Conservation (phyloP, 1,284 basidiomycete genomes). For the Earliella scabrosa region DNA sequence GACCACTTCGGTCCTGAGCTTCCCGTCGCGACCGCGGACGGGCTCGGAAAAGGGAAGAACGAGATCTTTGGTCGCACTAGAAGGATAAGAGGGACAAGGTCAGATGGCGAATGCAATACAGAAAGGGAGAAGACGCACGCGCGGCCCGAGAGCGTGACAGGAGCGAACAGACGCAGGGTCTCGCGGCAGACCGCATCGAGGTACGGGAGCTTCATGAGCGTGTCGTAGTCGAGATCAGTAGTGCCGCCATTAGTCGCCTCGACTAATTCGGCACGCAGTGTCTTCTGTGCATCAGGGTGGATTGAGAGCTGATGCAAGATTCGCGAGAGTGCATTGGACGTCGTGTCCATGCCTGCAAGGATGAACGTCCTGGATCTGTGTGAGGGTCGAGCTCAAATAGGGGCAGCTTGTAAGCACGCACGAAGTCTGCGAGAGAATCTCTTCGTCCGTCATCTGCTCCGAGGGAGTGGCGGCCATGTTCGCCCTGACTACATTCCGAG, state of each 20-base stretch:
- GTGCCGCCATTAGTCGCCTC: constrained; percentile 21
- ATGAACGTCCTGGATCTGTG: constrained; percentile 26
- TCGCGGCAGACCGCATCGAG: constrained; percentile 38
- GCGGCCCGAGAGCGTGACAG: background rate
- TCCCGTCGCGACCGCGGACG: constrained; percentile 28
- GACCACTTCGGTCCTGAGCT: constrained; percentile 28
- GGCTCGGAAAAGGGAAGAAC: constrained; percentile 29
- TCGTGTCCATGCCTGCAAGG: constrained; percentile 34
- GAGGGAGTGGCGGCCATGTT: constrained; percentile 20
- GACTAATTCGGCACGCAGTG: constrained; percentile 30
- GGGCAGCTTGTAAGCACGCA: too few species aligned
- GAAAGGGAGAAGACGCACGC: background rate
- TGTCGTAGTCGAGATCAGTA: constrained; percentile 27
- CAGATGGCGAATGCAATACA: too few species aligned
- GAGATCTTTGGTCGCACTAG: constrained; percentile 3
- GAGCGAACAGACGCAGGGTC: constrained; percentile 25
- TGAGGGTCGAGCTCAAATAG: background rate
- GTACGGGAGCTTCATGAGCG: constrained; percentile 32
- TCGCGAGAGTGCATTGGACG: constrained; percentile 35
- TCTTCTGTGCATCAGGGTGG: constrained; percentile 12
- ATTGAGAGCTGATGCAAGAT: constrained; percentile 27
- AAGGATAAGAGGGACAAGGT: background rate
- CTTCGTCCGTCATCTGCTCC: constrained; percentile 28
- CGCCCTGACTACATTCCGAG: constrained; percentile 24
- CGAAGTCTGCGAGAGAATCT: constrained; percentile 28